Conservation (phyloP, 371 early-diverging fungal genomes). For the Mortierella sp. region DNA sequence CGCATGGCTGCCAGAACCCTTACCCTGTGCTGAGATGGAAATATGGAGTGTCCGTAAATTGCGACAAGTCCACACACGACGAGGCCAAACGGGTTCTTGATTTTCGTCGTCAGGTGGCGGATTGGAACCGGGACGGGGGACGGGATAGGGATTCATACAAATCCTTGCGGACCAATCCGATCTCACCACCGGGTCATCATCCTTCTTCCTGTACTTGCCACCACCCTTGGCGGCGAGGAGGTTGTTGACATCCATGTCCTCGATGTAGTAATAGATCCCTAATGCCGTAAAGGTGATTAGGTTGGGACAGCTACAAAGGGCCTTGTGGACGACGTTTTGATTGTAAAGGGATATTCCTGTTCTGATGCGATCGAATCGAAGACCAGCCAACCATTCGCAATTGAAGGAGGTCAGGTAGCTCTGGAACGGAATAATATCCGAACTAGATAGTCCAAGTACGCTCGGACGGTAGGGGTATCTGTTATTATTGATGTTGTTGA, state of each 20-base stretch:
- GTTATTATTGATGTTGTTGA: not conserved
- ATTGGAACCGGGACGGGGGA: too few relatives aligned
- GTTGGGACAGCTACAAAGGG: not conserved
- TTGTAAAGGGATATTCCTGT: too few relatives aligned
- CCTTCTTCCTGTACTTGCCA: not conserved
- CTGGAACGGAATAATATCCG: not conserved
- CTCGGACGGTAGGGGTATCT: not conserved
- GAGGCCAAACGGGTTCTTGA: not conserved
- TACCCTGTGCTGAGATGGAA: not conserved
- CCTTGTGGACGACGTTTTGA: not conserved
- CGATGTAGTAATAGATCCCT: not conserved
- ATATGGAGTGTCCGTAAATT: not conserved
- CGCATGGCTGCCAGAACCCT: not conserved
- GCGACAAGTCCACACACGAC: not conserved
- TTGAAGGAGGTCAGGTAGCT: not conserved
- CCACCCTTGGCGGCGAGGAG: not conserved
- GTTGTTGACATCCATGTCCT: conserved; percentile 2
- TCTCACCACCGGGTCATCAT: not conserved
- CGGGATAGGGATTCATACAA: not conserved
- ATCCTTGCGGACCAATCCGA: not conserved
- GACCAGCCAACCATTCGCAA: not conserved
- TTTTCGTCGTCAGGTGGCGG: not conserved
- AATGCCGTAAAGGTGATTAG: not conserved
- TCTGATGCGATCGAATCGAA: not conserved
- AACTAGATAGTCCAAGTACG: not conserved